phyloP scores from a whole-genome alignment of 148 eudicot species.

The Dianthus caryophyllus region DNA sequence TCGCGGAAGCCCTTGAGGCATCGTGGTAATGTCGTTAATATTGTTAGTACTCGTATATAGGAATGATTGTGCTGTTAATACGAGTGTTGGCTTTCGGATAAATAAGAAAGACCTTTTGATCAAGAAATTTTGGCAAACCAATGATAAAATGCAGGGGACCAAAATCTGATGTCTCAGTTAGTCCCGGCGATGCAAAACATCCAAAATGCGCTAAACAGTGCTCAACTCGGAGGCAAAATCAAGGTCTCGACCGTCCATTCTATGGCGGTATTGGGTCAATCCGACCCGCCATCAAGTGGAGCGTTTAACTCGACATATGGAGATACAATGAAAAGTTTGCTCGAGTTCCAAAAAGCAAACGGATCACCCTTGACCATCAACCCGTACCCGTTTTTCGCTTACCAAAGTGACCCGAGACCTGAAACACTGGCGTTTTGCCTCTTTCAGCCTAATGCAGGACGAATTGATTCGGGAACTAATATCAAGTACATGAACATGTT shows the following conservation, averaged over 20 bases:
- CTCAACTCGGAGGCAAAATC: constrained; percentile 58
- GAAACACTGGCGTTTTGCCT: constrained; percentile 69
- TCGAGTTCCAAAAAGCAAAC: constrained; percentile 49
- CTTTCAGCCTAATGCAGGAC: constrained; percentile 74
- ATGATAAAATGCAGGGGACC: constrained; percentile 36
- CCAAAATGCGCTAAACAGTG: constrained; percentile 68
- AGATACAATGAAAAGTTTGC: constrained; percentile 49
- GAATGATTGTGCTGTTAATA: background rate
- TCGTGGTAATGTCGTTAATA: too few relatives aligned
- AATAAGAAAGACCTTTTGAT: background rate
- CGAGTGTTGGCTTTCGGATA: background rate
- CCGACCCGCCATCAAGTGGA: constrained; percentile 88
- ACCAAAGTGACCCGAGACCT: constrained; percentile 64
- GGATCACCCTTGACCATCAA: constrained; percentile 80
- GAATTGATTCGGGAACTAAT: constrained; percentile 58
- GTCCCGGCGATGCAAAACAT: constrained; percentile 88
- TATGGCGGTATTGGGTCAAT: constrained; percentile 65
- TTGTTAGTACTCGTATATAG: background rate
- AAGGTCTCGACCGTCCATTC: constrained; percentile 84
- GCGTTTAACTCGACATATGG: constrained; percentile 46
- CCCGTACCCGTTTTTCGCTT: constrained; percentile 93
- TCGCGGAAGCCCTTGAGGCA: too few relatives aligned
- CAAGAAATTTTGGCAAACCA: background rate
- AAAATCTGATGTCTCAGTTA: constrained; percentile 44
- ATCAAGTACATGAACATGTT: constrained; percentile 95